A percentile compares a stretch with the other conserved stretches of the same genome.
Conservation (phyloP, 371 early-diverging fungal genomes). For the Mucor irregularis region DNA sequence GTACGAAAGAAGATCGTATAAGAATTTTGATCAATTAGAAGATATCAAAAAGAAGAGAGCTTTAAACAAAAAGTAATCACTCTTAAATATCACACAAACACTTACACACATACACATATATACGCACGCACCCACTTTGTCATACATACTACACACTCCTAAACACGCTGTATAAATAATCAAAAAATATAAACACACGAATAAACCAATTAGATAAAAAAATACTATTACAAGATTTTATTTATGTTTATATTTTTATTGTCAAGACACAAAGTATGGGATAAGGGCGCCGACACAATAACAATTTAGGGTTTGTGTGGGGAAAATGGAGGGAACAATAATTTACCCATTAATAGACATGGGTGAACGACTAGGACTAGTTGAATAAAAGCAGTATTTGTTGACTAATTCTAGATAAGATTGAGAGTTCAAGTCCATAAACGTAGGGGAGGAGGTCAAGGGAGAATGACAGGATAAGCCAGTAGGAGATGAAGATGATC, state of each 20-base stretch:
- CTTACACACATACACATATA: not conserved
- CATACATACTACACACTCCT: no score
- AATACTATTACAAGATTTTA: no score
- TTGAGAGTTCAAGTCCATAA: constrained; percentile 25
- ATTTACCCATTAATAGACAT: constrained; percentile 31
- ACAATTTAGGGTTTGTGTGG: no score
- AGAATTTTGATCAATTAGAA: constrained; percentile 37
- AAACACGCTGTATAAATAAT: no score
- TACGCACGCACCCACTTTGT: no score
- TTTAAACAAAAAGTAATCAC: not conserved
- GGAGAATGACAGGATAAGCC: constrained; percentile 22
- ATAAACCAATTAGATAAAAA: not conserved
- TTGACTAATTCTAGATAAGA: constrained; percentile 49
- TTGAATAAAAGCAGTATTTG: constrained; percentile 56
- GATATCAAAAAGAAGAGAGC: constrained; percentile 20
- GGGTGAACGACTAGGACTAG: constrained; percentile 32
- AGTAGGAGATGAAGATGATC: constrained; percentile 9
- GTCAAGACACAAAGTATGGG: no score
- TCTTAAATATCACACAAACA: not conserved
- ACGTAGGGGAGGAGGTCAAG: constrained; percentile 16
- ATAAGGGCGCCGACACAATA: no score
- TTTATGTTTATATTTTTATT: no score
- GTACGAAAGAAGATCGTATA: constrained; percentile 60
- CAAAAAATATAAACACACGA: no score
- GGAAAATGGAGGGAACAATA: not conserved